A percentile compares a stretch with the other conserved stretches of the same genome.
Conservation (phyloP, 2,329 filamentous ascomycete species). For the Colletotrichum graminicola region DNA sequence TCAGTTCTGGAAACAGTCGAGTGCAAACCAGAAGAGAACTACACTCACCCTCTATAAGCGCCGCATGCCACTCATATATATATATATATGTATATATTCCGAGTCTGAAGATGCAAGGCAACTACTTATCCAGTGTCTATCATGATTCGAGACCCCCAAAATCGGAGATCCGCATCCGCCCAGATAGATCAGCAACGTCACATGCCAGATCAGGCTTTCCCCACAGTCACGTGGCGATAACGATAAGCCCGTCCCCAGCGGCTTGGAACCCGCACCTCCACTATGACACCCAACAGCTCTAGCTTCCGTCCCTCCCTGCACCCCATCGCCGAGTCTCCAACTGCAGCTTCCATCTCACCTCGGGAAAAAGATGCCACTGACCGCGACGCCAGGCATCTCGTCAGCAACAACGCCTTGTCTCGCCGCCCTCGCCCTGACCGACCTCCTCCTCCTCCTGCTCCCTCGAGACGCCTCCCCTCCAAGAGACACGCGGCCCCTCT, state of each 20-base stretch:
- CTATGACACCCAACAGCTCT: conserved; percentile 36
- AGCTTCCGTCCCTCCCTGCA: conserved; percentile 33
- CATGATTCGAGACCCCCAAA: not conserved
- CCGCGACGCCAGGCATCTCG: conserved; percentile 18
- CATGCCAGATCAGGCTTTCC: conserved; percentile 33
- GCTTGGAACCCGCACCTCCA: conserved; percentile 29
- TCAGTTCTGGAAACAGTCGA: not conserved
- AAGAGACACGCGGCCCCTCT: conserved; percentile 3
- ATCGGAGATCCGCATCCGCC: not conserved
- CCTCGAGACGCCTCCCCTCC: not conserved
- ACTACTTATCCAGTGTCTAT: not conserved
- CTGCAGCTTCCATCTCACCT: conserved; percentile 5
- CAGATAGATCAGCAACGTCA: conserved; percentile 1
- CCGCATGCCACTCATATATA: not conserved
- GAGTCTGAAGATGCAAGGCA: not conserved
- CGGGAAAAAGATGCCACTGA: conserved; percentile 36
- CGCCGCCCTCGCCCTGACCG: not conserved
- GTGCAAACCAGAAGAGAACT: not conserved
- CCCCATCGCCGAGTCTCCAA: conserved; percentile 28
- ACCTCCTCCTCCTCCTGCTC: not conserved
- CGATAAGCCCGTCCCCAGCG: conserved; percentile 35
- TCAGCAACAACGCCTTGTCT: not conserved
- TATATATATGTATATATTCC: not conserved
- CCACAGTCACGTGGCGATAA: conserved; percentile 40
- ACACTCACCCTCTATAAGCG: not conserved